A percentile compares a stretch with the other conserved stretches of the same genome.
These are phyloP conservation scores for Pichia kudriavzevii DNA, from an alignment of 1,139 yeast genomes.

Conservation along the genomic window DNA sequence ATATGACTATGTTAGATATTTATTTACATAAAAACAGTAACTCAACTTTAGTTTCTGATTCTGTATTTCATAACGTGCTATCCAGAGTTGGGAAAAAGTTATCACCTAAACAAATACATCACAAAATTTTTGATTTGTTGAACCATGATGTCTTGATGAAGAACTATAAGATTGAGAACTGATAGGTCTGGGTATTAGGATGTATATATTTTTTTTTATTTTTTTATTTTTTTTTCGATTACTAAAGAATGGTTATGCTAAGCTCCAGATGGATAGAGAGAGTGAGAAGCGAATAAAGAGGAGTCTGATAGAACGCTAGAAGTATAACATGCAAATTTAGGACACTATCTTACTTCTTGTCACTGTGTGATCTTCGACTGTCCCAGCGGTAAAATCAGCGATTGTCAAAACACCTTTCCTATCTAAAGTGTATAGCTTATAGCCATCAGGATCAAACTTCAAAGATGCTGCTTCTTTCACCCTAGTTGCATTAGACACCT, in stretches of 20 bases:
- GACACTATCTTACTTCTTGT: slow-evolving; percentile 59
- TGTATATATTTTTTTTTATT: background rate
- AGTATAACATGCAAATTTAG: background rate
- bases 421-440: slow-evolving; percentile 67
- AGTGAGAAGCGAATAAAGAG: too few relatives aligned
- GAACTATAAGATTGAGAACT: slow-evolving; percentile 16
- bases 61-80: background rate
- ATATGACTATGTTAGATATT: slow-evolving; percentile 18
- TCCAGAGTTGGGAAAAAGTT: slow-evolving; percentile 1
- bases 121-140: slow-evolving; percentile 47
- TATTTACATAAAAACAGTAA: slow-evolving; percentile 7
- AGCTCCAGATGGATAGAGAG: too few relatives aligned
- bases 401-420: slow-evolving; percentile 71
- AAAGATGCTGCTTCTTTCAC: slow-evolving; percentile 68
- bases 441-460: slow-evolving; percentile 73
- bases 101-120: slow-evolving; percentile 32
- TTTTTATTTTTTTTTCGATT: background rate
- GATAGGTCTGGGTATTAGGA: background rate
- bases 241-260: background rate
- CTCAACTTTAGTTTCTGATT: slow-evolving; percentile 7
- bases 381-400: slow-evolving; percentile 83
- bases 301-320: too few relatives aligned
- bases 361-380: slow-evolving; percentile 72
- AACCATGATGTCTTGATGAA: slow-evolving; percentile 25
- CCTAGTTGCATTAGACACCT: slow-evolving; percentile 66